Percentiles rank a stretch among this genome's conserved stretches.
Conservation (phyloP, 495 filamentous ascomycete genomes). For the Neurospora sp. region DNA sequence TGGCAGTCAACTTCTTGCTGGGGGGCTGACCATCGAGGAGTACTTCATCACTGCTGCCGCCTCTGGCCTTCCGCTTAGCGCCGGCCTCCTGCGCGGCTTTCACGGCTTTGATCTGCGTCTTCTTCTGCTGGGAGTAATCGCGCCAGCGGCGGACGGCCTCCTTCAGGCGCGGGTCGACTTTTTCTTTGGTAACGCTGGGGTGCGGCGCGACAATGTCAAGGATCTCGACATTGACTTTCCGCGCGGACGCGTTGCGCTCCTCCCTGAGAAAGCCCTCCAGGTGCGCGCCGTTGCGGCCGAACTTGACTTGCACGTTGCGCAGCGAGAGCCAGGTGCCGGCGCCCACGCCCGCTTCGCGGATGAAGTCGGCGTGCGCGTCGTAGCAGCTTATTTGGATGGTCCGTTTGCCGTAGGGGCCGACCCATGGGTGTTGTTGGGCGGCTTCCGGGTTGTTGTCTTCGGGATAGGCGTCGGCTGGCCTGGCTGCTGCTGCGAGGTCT, state of each 20-base stretch:
- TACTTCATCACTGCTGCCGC: slow-evolving; percentile 16
- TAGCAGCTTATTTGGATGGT: slow-evolving; percentile 64
- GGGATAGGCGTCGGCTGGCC: slow-evolving; percentile 15
- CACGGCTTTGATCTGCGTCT: slow-evolving; percentile 35
- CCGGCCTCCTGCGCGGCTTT: slow-evolving; percentile 12
- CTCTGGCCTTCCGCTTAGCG: slow-evolving; percentile 15
- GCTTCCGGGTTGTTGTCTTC: slow-evolving; percentile 19
- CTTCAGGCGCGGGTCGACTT: slow-evolving; percentile 44
- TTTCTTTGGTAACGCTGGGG: slow-evolving; percentile 7
- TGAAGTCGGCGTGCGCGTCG: slow-evolving; percentile 53
- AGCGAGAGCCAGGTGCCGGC: slow-evolving; percentile 53
- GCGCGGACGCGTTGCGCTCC: slow-evolving; percentile 39
- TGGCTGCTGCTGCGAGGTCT: slow-evolving; percentile 21
- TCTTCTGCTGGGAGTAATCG: slow-evolving; percentile 48
- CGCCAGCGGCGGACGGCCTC: slow-evolving; percentile 52
- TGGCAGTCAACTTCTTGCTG: slow-evolving; percentile 22
- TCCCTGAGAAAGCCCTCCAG: slow-evolving; percentile 66
- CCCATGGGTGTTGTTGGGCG: slow-evolving; percentile 37
- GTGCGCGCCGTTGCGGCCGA: slow-evolving; percentile 34
- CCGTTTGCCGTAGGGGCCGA: slow-evolving; percentile 66
- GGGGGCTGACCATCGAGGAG: slow-evolving; percentile 16
- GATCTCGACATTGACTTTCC: slow-evolving; percentile 42
- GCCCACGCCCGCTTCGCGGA: slow-evolving; percentile 40
- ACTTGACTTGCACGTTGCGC: slow-evolving; percentile 63
- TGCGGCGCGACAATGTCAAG: slow-evolving; percentile 12